Percentiles rank a stretch among this genome's conserved stretches.
Conservation (phyloP, 2,329 filamentous ascomycete genomes). For the Ceratocystis cacaofunesta region DNA sequence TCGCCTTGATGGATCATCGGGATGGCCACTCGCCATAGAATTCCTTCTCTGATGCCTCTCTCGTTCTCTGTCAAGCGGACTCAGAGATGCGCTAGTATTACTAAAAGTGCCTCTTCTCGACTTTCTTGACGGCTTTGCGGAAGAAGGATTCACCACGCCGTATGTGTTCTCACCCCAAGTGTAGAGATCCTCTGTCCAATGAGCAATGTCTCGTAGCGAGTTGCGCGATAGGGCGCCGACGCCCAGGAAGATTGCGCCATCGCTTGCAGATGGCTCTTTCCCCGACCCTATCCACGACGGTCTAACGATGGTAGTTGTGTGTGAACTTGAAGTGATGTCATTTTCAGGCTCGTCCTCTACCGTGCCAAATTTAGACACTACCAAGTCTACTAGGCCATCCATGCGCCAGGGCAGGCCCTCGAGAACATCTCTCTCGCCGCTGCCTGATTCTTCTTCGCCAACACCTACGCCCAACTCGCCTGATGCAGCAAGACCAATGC, state of each 20-base stretch:
- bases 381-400: slow-evolving; percentile 71
- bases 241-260: slow-evolving; percentile 78
- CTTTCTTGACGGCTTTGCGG: slow-evolving; percentile 8
- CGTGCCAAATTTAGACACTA: slow-evolving; percentile 74
- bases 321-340: slow-evolving; percentile 17
- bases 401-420: slow-evolving; percentile 72
- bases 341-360: slow-evolving; percentile 23
- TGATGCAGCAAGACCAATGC: slow-evolving; percentile 74
- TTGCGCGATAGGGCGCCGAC: slow-evolving; percentile 55
- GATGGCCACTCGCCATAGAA: neutral
- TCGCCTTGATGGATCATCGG: slow-evolving; percentile 4
- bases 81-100: neutral
- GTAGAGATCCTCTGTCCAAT: slow-evolving; percentile 84
- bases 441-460: slow-evolving; percentile 88
- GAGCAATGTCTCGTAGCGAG: slow-evolving; percentile 57
- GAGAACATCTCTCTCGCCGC: slow-evolving; percentile 81
- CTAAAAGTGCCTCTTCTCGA: slow-evolving; percentile 14
- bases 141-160: slow-evolving; percentile 49
- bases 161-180: slow-evolving; percentile 73
- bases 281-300: slow-evolving; percentile 59
- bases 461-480: slow-evolving; percentile 89
- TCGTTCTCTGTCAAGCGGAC: slow-evolving; percentile 3
- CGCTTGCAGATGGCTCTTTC: slow-evolving; percentile 50
- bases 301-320: slow-evolving; percentile 13
- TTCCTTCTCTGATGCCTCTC: neutral